Evolutionary conservation across 495 filamentous ascomycete species (phyloP), one percentile per base, ranked within the genome.

Genomic region (Talaromyces nanjingensis): DNA sequence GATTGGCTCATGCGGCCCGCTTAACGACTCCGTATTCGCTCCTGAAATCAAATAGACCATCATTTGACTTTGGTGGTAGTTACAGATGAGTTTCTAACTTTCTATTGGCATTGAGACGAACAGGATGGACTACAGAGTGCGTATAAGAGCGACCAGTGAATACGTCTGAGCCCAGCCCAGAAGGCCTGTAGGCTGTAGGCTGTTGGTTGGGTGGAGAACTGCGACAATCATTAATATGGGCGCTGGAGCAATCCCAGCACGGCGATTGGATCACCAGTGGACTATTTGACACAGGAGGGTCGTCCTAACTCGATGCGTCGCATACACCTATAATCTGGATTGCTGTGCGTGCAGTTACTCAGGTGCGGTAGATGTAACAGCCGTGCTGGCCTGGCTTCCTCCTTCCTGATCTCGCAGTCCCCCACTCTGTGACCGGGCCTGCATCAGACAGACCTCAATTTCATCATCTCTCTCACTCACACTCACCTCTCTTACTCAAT

Each of bases 301-400:
- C 49, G 49, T 54, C 11, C 53, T 56, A 56, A 31, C 53, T n/a
- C 22, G 53, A 56, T 56, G 22, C 53, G 53, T 56, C 53, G 53
- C 27, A 29, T 56, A 25, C 47, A 24, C n/a, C 22, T n/a, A n/a
- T n/a, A n/a, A n/a, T n/a, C n/a, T n/a, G n/a, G n/a, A n/a, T n/a
- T n/a, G n/a, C n/a, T n/a, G n/a, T n/a, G n/a, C n/a, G n/a, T n/a
- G n/a, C n/a, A n/a, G n/a, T n/a, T n/a, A n/a, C n/a, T n/a, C n/a
- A n/a, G 11, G 8, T 54, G 49, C 20, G 24, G 24, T 54, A 54
- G 52, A 54, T 54, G 39, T 45, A 45, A 2, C 39, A 18, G 39
- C 39, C n/a, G 14, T n/a, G 5, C 20, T 54, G 6, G 11, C 49
- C 49, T 54, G 14, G 18, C 11, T 54, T 14, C 1, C 20, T 54